Evolutionary conservation across 352 stramenopile genomes (phyloP), one percentile per base, ranked within the genome.

Genomic region (Pythium insidiosum): DNA sequence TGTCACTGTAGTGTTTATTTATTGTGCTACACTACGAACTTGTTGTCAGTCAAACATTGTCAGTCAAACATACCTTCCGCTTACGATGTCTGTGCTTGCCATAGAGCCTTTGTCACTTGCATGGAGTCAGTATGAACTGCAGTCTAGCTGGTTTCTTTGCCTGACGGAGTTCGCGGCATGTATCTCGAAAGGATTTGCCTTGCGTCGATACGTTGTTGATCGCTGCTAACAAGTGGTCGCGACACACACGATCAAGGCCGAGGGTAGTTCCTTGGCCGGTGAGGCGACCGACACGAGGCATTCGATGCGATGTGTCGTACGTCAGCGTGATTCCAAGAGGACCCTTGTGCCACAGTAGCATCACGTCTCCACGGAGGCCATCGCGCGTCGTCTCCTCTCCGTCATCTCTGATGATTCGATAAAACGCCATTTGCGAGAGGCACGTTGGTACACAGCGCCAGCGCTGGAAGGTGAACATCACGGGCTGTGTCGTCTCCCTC

Each of bases 381-480:
- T n/a, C n/a, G n/a, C n/a, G n/a, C n/a, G n/a, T n/a, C n/a, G n/a
- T n/a, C n/a, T n/a, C n/a, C n/a, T n/a, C n/a, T n/a, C n/a, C n/a
- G n/a, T n/a, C n/a, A n/a, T n/a, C 16, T 1, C 29, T 19, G 5
- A 33, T 36, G 30, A 42, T 22, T 12, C 37, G 37, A 28, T 22
- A 22, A 6, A 22, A 43, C 2, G 21, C 23, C 23, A 43, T 30
- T n/a, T 43, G 37, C 37, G 21, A 20, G n/a, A n/a, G n/a, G n/a
- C n/a, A n/a, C n/a, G n/a, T n/a, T n/a, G n/a, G n/a, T n/a, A n/a
- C n/a, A n/a, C n/a, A n/a, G n/a, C n/a, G n/a, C 51, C 51, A 59
- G 12, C 71, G 74, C 47, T 84, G 66, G 16, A 87, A 84, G 5
- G 62, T 84, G 36, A 87, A 50, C 20, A 43, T 65, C 33, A 78